phyloP scores from a whole-genome alignment of 2,329 filamentous ascomycete species.

The Lachnellula subtilissima region DNA sequence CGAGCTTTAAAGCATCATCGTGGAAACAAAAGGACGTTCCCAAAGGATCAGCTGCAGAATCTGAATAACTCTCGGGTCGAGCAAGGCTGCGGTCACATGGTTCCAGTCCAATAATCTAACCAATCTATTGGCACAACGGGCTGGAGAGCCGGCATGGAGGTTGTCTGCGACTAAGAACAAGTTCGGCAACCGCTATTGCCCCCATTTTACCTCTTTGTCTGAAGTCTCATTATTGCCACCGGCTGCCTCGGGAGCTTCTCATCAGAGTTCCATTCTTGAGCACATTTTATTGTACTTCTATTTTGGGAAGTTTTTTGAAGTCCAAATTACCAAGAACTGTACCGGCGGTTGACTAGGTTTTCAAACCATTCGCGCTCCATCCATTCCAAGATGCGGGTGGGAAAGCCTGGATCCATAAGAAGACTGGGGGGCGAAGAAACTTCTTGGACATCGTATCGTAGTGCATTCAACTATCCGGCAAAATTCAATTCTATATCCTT shows the following conservation, averaged over 20 bases:
- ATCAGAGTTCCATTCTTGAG: background rate
- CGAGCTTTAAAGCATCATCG: background rate
- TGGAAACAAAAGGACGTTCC: background rate
- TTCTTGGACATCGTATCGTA: conserved; percentile 11
- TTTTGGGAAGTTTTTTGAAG: background rate
- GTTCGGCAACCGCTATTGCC: background rate
- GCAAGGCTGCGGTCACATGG: conserved; percentile 4
- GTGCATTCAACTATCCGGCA: conserved; percentile 19
- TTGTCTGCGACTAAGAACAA: background rate
- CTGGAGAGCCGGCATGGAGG: background rate
- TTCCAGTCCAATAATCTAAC: background rate
- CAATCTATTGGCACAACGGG: background rate
- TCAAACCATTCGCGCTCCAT: conserved; percentile 5
- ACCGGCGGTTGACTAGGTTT: background rate
- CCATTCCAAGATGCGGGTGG: conserved; percentile 1
- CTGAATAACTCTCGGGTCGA: background rate
- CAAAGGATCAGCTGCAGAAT: background rate
- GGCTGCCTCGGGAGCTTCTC: background rate
- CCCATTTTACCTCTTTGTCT: background rate
- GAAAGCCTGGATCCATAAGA: background rate
- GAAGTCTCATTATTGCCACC: background rate
- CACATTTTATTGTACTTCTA: background rate
- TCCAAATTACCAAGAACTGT: background rate
- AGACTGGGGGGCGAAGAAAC: background rate
- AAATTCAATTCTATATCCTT: conserved; percentile 16